Conservation (phyloP, 2,329 filamentous ascomycete species). For the Phyllosticta citribraziliensis region DNA sequence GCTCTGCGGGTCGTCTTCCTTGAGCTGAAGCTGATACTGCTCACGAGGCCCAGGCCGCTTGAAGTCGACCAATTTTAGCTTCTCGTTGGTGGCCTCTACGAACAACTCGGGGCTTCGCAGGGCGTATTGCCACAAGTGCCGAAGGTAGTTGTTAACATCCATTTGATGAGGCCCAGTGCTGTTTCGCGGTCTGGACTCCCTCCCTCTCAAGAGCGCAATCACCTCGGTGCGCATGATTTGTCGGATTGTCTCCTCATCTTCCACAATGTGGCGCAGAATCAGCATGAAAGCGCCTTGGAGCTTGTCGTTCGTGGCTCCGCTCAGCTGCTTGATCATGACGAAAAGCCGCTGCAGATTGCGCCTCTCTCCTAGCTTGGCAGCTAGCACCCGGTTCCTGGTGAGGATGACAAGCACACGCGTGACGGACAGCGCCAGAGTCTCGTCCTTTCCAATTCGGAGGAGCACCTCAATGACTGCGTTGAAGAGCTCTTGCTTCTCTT, state of each 20-base stretch:
- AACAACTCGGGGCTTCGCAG: conserved; percentile 78
- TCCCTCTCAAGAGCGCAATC: conserved; percentile 58
- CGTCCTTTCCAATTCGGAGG: conserved; percentile 79
- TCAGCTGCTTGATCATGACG: conserved; percentile 88
- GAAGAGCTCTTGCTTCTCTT: conserved; percentile 63
- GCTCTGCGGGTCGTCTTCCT: conserved; percentile 32
- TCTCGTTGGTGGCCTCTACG: conserved; percentile 76
- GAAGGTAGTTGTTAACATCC: conserved; percentile 65
- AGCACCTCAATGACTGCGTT: conserved; percentile 72
- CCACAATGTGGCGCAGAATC: conserved; percentile 82
- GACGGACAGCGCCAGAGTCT: conserved; percentile 71
- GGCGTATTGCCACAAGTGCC: conserved; percentile 67
- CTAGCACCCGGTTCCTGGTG: conserved; percentile 67
- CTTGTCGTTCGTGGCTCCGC: conserved; percentile 65
- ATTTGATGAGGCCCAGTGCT: conserved; percentile 24
- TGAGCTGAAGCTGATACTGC: conserved; percentile 42
- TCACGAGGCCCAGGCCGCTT: conserved; percentile 34
- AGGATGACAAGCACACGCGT: conserved; percentile 78
- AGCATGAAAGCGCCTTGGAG: conserved; percentile 71
- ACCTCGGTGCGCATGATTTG: conserved; percentile 92
- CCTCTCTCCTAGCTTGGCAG: conserved; percentile 71
- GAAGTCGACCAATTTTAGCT: conserved; percentile 62
- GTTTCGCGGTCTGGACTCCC: conserved; percentile 26
- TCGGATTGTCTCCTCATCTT: conserved; percentile 83
- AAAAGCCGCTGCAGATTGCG: conserved; percentile 84